A percentile compares a stretch with the other conserved stretches of the same genome.
Conservation (phyloP, 1,139 yeast genomes). For the Zygotorulaspora mrakii region DNA sequence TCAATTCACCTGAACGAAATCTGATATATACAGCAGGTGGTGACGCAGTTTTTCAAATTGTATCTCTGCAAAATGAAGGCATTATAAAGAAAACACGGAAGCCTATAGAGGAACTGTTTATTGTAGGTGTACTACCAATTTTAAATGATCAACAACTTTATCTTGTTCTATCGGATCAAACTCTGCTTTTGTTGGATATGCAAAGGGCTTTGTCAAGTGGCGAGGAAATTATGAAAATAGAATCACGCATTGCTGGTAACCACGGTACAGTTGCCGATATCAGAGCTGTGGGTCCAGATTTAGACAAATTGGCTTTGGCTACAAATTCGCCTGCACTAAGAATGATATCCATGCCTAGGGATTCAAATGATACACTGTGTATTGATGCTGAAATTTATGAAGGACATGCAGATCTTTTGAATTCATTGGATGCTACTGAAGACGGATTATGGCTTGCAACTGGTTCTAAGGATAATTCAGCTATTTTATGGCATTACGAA, state of each 20-base stretch:
- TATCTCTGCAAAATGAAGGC: constrained; percentile 46
- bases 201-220: constrained; percentile 32
- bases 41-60: constrained; percentile 58
- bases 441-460: constrained; percentile 90
- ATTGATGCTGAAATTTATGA: constrained; percentile 62
- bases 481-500: constrained; percentile 73
- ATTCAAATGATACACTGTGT: constrained; percentile 38
- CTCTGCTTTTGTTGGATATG: constrained; percentile 55
- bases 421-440: constrained; percentile 67
- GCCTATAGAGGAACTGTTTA: constrained; percentile 67
- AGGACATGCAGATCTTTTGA: constrained; percentile 83
- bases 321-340: constrained; percentile 93
- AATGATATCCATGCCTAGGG: constrained; percentile 42
- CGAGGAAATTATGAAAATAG: constrained; percentile 42
- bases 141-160: constrained; percentile 35
- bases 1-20: constrained; percentile 36
- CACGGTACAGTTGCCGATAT: constrained; percentile 94
- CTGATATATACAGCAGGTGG: constrained; percentile 78
- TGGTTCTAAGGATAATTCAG: constrained; percentile 87
- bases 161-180: constrained; percentile 75
- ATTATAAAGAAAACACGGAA: constrained; percentile 46
- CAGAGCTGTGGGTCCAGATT: constrained; percentile 65
- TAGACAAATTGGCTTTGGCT: constrained; percentile 66
- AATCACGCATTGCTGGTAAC: constrained; percentile 75
- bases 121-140: constrained; percentile 52